These are phyloP conservation scores for Stramenopiles sp. DNA, from an alignment of 352 stramenopile species.

Conservation along the genomic window DNA sequence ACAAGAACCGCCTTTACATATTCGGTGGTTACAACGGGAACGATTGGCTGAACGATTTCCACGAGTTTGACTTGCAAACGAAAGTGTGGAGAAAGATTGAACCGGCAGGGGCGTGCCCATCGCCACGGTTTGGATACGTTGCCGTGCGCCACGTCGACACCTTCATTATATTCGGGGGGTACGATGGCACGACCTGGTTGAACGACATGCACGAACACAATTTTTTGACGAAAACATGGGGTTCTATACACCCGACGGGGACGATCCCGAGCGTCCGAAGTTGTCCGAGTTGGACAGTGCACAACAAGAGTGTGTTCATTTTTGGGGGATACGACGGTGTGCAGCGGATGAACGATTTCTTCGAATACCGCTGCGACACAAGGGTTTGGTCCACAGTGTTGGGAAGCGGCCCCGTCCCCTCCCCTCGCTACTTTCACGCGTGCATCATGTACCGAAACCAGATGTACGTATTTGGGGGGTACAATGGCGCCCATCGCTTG, in stretches of 20 bases:
- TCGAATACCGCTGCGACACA: constrained; percentile 55
- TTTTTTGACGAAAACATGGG: constrained; percentile 36
- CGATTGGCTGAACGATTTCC: constrained; percentile 38
- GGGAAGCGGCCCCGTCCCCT: constrained; percentile 28
- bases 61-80: constrained; percentile 39
- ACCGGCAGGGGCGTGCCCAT: constrained; percentile 17
- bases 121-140: constrained; percentile 26
- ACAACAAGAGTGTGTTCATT: constrained; percentile 64
- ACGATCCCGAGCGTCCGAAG: constrained; percentile 31
- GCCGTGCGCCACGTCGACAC: constrained; percentile 32
- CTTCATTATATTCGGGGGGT: constrained; percentile 40
- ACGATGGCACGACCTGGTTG: constrained; percentile 38
- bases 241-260: constrained; percentile 25
- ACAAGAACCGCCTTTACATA: constrained; percentile 25
- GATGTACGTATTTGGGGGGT: constrained; percentile 29
- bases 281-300: constrained; percentile 34
- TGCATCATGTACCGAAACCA: constrained; percentile 30
- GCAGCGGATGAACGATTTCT: constrained; percentile 80
- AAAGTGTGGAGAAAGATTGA: constrained; percentile 40
- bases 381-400: constrained; percentile 22
- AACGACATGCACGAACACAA: constrained; percentile 49
- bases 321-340: constrained; percentile 88
- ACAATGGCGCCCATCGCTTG: constrained; percentile 18
- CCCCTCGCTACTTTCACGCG: constrained; percentile 46
- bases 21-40: constrained; percentile 29